These are phyloP conservation scores for Fraxinus platypoda DNA, from an alignment of 305 asterid species.

Conservation along the genomic window DNA sequence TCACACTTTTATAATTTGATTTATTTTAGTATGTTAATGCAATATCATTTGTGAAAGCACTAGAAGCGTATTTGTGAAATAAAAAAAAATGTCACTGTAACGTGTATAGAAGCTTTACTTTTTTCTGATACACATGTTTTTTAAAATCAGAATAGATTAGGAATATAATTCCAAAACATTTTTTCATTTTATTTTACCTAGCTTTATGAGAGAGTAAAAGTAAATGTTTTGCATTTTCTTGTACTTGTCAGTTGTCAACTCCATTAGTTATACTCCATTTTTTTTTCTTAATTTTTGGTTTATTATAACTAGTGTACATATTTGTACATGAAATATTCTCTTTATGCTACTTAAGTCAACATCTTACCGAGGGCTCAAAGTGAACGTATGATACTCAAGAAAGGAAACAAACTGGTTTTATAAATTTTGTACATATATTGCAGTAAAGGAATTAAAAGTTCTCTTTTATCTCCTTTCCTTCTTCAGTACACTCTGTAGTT, in stretches of 20 bases:
- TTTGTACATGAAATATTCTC: background rate
- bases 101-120: background rate
- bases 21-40: background rate
- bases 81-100: background rate
- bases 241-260: background rate
- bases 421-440: too few relatives aligned
- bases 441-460: background rate
- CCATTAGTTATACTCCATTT: background rate
- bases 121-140: background rate
- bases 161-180: background rate
- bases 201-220: background rate
- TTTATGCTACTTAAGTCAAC: background rate
- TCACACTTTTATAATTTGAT: background rate
- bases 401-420: background rate
- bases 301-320: background rate
- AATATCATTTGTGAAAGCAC: background rate
- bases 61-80: background rate
- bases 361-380: background rate
- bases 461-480: background rate
- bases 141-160: background rate
- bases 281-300: background rate
- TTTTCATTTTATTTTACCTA: background rate
- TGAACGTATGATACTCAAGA: background rate
- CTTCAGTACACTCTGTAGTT: background rate
- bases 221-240: background rate